Percentiles rank a stretch among this genome's conserved stretches.
Conservation (phyloP, 108 stramenopile species). For the Skeletonema menzelii region DNA sequence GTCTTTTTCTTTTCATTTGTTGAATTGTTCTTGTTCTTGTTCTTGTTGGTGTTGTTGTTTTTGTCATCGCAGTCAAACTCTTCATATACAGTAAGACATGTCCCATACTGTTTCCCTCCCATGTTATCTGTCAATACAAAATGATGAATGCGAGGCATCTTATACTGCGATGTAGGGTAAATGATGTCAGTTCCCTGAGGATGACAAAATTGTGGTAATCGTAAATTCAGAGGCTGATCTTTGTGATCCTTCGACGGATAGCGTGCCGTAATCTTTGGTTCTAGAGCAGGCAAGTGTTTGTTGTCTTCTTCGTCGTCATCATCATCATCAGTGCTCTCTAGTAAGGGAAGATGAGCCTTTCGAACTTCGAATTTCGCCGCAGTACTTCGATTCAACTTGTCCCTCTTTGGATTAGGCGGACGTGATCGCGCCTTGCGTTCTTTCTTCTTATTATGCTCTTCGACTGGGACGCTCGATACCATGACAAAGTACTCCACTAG, state of each 20-base stretch:
- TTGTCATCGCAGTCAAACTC: constrained; percentile 53
- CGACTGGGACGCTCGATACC: constrained; percentile 54
- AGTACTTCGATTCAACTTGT: constrained; percentile 28
- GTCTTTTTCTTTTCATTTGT: constrained; percentile 23
- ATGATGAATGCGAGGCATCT: constrained; percentile 73
- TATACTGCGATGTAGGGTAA: constrained; percentile 50
- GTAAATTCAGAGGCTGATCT: constrained; percentile 70
- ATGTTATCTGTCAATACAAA: constrained; percentile 81
- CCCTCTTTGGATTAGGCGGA: constrained; percentile 29
- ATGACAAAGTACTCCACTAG: constrained; percentile 90
- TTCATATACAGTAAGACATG: constrained; percentile 76
- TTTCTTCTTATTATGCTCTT: constrained; percentile 14
- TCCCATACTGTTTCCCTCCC: constrained; percentile 80
- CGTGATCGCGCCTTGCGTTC: constrained; percentile 15
- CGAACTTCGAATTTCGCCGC: constrained; percentile 22
- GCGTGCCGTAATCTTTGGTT: constrained; percentile 72
- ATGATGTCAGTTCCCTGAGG: constrained; percentile 60
- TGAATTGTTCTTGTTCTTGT: neutral
- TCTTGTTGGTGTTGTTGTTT: neutral
- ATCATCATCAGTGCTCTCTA: neutral
- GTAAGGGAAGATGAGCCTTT: constrained; percentile 14
- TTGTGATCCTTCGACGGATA: constrained; percentile 65
- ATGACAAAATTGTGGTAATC: constrained; percentile 80
- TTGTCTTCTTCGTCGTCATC: neutral
- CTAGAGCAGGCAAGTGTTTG: constrained; percentile 4